phyloP scores from a whole-genome alignment of 257 asterid genomes.

The Scutellaria baicalensis region DNA sequence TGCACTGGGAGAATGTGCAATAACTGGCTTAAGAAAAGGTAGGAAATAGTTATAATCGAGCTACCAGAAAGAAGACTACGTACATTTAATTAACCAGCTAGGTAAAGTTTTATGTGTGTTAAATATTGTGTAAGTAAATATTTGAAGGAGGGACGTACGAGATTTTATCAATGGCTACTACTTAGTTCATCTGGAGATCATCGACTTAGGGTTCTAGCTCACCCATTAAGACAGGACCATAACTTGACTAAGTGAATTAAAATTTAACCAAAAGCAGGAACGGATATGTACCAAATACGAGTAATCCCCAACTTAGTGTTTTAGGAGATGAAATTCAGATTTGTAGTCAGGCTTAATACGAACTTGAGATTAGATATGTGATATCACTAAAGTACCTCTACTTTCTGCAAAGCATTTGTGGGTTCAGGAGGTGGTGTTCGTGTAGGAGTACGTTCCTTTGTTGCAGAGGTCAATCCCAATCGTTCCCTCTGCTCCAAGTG shows the following conservation, averaged over 20 bases:
- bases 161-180: background rate
- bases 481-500: slow-evolving; percentile 88
- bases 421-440: slow-evolving; percentile 56
- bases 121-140: background rate
- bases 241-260: background rate
- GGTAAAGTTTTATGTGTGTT: background rate
- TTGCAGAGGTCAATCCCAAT: slow-evolving; percentile 66
- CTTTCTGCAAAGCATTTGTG: slow-evolving; percentile 69
- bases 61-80: background rate
- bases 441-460: slow-evolving; percentile 38
- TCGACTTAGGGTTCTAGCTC: background rate
- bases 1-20: background rate
- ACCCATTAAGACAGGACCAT: background rate
- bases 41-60: background rate
- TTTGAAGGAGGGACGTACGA: background rate
- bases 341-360: background rate
- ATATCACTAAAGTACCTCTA: slow-evolving; percentile 56
- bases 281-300: background rate
- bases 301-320: background rate
- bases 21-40: background rate
- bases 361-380: background rate
- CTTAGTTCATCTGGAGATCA: background rate
- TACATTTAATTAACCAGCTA: background rate
- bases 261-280: background rate
- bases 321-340: background rate